Evolutionary conservation across 108 stramenopile genomes (phyloP).

Genomic region (Cyclotella sp.): DNA sequence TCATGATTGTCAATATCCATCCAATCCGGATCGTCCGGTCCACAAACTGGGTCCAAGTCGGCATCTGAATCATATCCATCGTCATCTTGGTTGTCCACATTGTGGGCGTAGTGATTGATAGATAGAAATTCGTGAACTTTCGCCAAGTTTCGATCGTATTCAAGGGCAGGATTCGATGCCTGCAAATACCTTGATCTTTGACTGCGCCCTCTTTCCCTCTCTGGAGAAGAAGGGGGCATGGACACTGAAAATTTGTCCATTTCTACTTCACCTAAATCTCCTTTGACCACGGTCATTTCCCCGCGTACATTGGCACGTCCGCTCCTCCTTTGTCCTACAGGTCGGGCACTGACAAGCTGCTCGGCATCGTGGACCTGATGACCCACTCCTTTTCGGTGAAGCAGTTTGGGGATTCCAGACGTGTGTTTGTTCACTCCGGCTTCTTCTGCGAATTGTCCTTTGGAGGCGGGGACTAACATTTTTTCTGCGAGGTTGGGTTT

Average conservation of each 20-base stretch:
- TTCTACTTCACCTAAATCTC: constrained; percentile 13
- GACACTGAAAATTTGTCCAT: neutral
- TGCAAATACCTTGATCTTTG: neutral
- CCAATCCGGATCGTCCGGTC: constrained; percentile 38
- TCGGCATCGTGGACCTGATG: constrained; percentile 65
- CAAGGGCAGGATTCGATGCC: neutral
- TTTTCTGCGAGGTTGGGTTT: constrained; percentile 50
- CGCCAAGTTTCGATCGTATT: constrained; percentile 10
- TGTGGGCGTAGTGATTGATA: constrained; percentile 16
- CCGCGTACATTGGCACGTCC: constrained; percentile 21
- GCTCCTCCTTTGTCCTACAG: constrained; percentile 33
- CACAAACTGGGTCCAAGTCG: constrained; percentile 38
- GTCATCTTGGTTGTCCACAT: constrained; percentile 43
- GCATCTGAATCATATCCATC: constrained; percentile 56
- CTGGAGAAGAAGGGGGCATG: neutral
- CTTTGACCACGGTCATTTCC: constrained; percentile 23
- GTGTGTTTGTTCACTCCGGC: constrained; percentile 35
- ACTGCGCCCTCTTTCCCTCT: constrained; percentile 27
- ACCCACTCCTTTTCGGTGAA: constrained; percentile 64
- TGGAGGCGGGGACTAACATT: constrained; percentile 37
- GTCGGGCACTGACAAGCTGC: constrained; percentile 14
- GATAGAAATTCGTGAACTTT: constrained; percentile 15
- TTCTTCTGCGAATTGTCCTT: constrained; percentile 7
- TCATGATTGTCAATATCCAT: constrained; percentile 56
- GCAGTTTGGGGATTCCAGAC: constrained; percentile 70